Conservation (phyloP, 768 basidiomycete species). For the Trametes gibbosa region DNA sequence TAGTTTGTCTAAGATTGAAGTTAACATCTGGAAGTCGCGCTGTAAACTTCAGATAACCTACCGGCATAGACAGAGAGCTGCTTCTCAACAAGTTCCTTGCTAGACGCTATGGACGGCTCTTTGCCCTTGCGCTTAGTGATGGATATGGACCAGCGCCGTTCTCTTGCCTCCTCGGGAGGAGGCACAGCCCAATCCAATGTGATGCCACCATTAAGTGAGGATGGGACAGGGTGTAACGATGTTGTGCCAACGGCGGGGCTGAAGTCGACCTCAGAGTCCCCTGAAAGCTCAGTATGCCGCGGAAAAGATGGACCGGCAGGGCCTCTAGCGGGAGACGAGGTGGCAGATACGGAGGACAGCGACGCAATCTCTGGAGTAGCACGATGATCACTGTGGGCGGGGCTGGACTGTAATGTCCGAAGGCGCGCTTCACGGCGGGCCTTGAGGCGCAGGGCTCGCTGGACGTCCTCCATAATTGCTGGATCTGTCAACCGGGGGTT, state of each 20-base stretch:
- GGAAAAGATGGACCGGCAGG: background rate
- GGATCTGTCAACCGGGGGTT: slow-evolving; percentile 50
- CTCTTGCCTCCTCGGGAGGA: slow-evolving; percentile 54
- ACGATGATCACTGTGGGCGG: slow-evolving; percentile 21
- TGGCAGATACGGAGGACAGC: slow-evolving; percentile 29
- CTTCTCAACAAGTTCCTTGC: slow-evolving; percentile 48
- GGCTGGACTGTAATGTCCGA: slow-evolving; percentile 27
- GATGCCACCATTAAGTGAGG: slow-evolving; percentile 64
- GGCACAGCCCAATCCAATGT: slow-evolving; percentile 76
- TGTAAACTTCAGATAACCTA: slow-evolving; percentile 27
- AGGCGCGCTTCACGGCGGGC: slow-evolving; percentile 71
- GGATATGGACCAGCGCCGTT: slow-evolving; percentile 59
- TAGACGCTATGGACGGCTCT: slow-evolving; percentile 45
- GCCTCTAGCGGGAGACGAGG: slow-evolving; percentile 29
- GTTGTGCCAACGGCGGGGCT: slow-evolving; percentile 56
- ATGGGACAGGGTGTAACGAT: slow-evolving; percentile 61
- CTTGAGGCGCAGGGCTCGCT: slow-evolving; percentile 70
- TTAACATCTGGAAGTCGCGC: background rate
- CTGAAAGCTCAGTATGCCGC: slow-evolving; percentile 1
- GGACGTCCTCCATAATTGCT: slow-evolving; percentile 76
- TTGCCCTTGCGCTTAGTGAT: slow-evolving; percentile 60
- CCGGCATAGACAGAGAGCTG: slow-evolving; percentile 59
- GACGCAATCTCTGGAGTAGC: slow-evolving; percentile 30
- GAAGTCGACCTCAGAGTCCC: slow-evolving; percentile 60
- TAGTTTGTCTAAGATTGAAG: slow-evolving; percentile 50